Base-by-base conservation (phyloP, 441 rosid genomes). In the Omphalea diandra region DNA sequence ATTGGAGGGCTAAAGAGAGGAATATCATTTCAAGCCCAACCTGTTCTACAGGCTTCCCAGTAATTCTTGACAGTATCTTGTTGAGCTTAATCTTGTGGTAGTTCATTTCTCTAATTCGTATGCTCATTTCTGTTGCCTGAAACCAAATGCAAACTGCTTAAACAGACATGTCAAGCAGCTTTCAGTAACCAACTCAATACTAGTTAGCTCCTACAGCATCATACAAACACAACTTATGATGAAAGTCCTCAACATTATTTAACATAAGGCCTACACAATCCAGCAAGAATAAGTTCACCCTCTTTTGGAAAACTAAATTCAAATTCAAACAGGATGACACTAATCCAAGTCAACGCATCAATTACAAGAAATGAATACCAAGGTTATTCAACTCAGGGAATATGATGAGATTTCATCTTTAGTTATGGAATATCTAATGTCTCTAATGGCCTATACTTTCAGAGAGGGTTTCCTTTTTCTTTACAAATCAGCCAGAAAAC, bases 101-200 rank as follows among this genome's bases (percentile, higher is more conserved):
- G 64, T 73, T 77, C 94, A 91, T 88, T 81, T 93, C 97, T 76
- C 94, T 82, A 18, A 86, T 81, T 35, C 91, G 82, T 55, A 89
- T 91, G 52, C 89, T 68, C 89, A 87, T 83, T 32, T 89, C 96
- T 29, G 87, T 82, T 8, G 90, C 87, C 98, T 93, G 88, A 68
- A 74, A 76, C 71, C 73, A 73, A 40, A 75, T 27, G 56, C 27
- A n/a, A 79, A 73, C 33, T 20, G 71, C 31, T 57, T n/a, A n/a
- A n/a, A 14, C 11, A 24, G 43, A 11, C 11, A 27, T 27, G 20
- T 46, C 3, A n/a, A 31, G 60, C n/a, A 24, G 1, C 56, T n/a
- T n/a, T n/a, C n/a, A n/a, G n/a, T n/a, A n/a, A n/a, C n/a, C n/a
- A n/a, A n/a, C n/a, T n/a, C n/a, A n/a, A n/a, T n/a, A n/a, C n/a